Conservation (phyloP, 2,329 filamentous ascomycete species). For the Truncatella angustata region DNA sequence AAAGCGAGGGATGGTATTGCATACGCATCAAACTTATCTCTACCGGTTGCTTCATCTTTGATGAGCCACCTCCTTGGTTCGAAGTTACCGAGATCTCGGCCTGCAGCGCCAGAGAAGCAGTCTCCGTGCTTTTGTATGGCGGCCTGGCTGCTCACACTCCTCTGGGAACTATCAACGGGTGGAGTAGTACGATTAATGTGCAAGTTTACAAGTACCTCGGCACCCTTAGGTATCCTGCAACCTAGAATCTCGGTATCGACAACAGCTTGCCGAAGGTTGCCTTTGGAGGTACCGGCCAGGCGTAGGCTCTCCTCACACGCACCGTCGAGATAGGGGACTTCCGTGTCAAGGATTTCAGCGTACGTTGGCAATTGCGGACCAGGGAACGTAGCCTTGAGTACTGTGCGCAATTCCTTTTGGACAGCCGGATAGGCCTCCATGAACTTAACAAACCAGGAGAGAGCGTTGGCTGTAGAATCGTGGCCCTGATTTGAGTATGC, state of each 20-base stretch:
- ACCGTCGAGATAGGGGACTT: slow-evolving; percentile 30
- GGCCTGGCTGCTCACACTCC: not conserved
- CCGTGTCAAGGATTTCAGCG: slow-evolving; percentile 19
- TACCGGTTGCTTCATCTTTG: not conserved
- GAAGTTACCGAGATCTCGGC: not conserved
- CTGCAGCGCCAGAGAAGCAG: not conserved
- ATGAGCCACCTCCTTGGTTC: not conserved
- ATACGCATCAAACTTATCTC: not conserved
- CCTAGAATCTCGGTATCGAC: slow-evolving; percentile 16
- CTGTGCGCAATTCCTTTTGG: slow-evolving; percentile 9
- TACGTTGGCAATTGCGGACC: slow-evolving; percentile 15
- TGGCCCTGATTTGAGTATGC: slow-evolving; percentile 8
- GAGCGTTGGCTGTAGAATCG: slow-evolving; percentile 15
- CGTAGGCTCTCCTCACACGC: slow-evolving; percentile 26
- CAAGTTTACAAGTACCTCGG: slow-evolving; percentile 8
- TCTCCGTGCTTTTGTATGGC: not conserved
- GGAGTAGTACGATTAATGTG: not conserved
- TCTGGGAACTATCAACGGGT: not conserved
- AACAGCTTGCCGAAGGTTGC: not conserved
- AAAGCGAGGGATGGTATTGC: not conserved
- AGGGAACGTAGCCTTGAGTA: slow-evolving; percentile 10
- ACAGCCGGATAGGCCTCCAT: slow-evolving; percentile 14
- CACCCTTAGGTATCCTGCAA: slow-evolving; percentile 16
- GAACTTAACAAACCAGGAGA: slow-evolving; percentile 16
- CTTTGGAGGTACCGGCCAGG: not conserved